A percentile compares a stretch with the other conserved stretches of the same genome.
phyloP scores from a whole-genome alignment of 2,329 filamentous ascomycete genomes.

The Beauveria australis region DNA sequence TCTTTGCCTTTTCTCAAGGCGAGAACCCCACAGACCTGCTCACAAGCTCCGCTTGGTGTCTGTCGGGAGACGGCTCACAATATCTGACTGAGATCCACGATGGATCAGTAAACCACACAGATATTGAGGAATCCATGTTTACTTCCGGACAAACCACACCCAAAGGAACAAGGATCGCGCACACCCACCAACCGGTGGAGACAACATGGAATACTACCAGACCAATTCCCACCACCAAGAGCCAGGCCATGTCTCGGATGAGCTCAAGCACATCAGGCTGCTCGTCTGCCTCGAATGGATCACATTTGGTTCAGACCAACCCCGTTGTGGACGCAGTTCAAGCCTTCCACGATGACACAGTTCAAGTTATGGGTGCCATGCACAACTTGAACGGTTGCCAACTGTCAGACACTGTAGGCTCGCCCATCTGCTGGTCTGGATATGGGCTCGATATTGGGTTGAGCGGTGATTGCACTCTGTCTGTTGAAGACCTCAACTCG shows the following conservation, averaged over 20 bases:
- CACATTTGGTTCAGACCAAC: conserved; percentile 43
- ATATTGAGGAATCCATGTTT: conserved; percentile 47
- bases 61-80: conserved; percentile 51
- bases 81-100: conserved; percentile 47
- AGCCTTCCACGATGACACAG: conserved; percentile 32
- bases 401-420: conserved; percentile 22
- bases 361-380: conserved; percentile 28
- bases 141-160: conserved; percentile 48
- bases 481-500: conserved; percentile 32
- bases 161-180: conserved; percentile 38
- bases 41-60: conserved; percentile 46
- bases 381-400: conserved; percentile 16
- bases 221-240: conserved; percentile 24
- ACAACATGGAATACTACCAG: conserved; percentile 39
- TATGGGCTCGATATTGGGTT: conserved; percentile 38
- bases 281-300: conserved; percentile 42
- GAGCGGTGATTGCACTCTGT: conserved; percentile 34
- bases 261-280: conserved; percentile 30
- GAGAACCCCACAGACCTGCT: conserved; percentile 50
- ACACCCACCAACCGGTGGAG: conserved; percentile 34
- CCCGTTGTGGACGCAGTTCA: conserved; percentile 40
- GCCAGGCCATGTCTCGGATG: conserved; percentile 32
- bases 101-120: conserved; percentile 42
- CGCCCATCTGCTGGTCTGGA: conserved; percentile 43
- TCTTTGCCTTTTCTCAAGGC: conserved; percentile 53